Percentiles rank a stretch among this genome's conserved stretches.
Evolutionary conservation across 176 grass and related monocot genomes (phyloP).

Genomic region (Canna indica): DNA sequence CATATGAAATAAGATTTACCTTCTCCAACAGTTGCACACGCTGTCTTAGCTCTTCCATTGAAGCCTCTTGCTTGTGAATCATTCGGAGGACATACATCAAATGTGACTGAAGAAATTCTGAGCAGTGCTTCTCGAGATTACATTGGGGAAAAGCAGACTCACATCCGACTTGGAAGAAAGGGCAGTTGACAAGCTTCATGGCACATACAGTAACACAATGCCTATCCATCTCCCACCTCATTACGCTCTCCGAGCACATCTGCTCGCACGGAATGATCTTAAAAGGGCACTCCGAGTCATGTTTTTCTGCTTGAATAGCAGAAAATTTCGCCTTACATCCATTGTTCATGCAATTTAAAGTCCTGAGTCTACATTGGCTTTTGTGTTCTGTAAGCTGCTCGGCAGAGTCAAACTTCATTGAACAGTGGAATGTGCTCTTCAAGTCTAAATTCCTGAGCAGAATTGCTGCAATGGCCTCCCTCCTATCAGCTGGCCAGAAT

Average conservation of each 20-base stretch:
- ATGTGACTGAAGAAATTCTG: slow-evolving; percentile 50
- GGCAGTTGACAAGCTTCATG: slow-evolving; percentile 76
- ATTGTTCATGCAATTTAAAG: slow-evolving; percentile 39
- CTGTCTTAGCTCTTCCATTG: slow-evolving; percentile 49
- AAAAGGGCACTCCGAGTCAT: slow-evolving; percentile 55
- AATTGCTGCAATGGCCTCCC: slow-evolving; percentile 24
- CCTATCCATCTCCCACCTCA: slow-evolving; percentile 54
- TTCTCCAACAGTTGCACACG: slow-evolving; percentile 66
- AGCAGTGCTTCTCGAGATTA: slow-evolving; percentile 57
- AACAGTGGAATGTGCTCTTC: slow-evolving; percentile 42
- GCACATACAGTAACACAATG: slow-evolving; percentile 58
- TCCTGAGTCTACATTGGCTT: slow-evolving; percentile 40
- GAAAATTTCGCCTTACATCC: slow-evolving; percentile 46
- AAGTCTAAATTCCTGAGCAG: slow-evolving; percentile 45
- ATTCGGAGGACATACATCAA: slow-evolving; percentile 46
- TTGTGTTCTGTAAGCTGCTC: slow-evolving; percentile 28
- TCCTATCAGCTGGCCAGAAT: slow-evolving; percentile 23
- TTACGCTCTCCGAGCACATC: slow-evolving; percentile 47
- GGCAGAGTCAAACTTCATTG: slow-evolving; percentile 29
- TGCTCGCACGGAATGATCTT: slow-evolving; percentile 59
- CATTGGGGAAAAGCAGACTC: slow-evolving; percentile 55
- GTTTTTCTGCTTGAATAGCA: slow-evolving; percentile 45
- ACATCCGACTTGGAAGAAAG: slow-evolving; percentile 67
- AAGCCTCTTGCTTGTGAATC: slow-evolving; percentile 41
- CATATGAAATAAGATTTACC: slow-evolving; percentile 28